Percentiles rank a stretch among this genome's conserved stretches.
These are phyloP conservation scores for Coniochaeta prunicola DNA, from an alignment of 2,329 filamentous ascomycete genomes.

Conservation along the genomic window DNA sequence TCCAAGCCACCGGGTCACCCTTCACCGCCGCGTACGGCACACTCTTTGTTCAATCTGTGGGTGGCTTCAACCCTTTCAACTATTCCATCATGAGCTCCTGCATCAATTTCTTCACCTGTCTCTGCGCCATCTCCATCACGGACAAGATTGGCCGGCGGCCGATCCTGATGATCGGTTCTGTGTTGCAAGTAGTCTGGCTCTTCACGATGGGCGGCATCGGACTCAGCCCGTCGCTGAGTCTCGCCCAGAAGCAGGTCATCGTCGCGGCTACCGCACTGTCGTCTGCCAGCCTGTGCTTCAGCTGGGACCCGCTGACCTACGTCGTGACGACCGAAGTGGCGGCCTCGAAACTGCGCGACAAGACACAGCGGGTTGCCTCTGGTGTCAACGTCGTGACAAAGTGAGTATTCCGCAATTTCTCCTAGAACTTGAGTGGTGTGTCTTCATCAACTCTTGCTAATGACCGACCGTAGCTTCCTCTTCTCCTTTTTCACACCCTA, in stretches of 20 bases:
- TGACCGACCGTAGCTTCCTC: constrained; percentile 7
- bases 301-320: too few species aligned
- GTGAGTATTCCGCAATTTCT: not conserved
- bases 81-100: constrained; percentile 1
- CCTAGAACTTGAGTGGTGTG: constrained; percentile 5
- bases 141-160: constrained; percentile 10
- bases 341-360: not conserved
- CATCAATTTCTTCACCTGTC: not conserved
- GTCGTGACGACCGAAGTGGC: too few species aligned
- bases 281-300: too few species aligned
- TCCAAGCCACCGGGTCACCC: constrained; percentile 10
- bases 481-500: constrained; percentile 12
- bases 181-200: constrained; percentile 9
- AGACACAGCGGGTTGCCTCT: not conserved
- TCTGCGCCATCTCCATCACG: constrained; percentile 7
- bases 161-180: constrained; percentile 7
- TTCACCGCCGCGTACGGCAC: constrained; percentile 11
- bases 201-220: not conserved
- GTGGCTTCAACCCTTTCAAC: constrained; percentile 2
- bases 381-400: not conserved
- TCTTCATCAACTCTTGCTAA: constrained; percentile 9
- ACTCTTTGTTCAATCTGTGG: constrained; percentile 14
- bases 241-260: not conserved
- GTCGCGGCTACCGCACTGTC: not conserved
- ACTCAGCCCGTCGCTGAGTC: too few species aligned